phyloP scores from a whole-genome alignment of 2,329 filamentous ascomycete genomes.

The Talaromyces sp. region DNA sequence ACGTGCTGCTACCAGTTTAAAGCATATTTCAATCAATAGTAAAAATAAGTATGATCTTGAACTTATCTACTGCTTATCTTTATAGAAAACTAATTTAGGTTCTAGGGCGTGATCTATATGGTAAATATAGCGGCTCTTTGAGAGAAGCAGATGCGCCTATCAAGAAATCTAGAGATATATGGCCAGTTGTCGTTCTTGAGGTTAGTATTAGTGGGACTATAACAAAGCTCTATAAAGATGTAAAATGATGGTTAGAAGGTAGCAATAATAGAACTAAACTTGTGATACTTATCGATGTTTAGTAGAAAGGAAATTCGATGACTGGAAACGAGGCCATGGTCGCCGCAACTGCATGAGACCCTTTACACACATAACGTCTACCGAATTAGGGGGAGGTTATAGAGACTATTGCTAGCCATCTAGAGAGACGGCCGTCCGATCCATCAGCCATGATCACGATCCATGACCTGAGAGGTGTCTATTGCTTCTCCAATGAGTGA shows the following conservation, averaged over 20 bases:
- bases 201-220: background rate
- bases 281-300: slow-evolving; percentile 10
- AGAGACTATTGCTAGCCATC: no score
- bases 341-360: no score
- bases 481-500: no score
- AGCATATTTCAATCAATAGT: background rate
- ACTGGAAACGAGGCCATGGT: no score
- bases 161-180: background rate
- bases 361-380: no score
- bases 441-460: no score
- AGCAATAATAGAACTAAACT: background rate
- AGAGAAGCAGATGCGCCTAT: slow-evolving; percentile 12
- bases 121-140: background rate
- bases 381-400: no score
- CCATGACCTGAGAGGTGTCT: no score
- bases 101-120: background rate
- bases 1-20: background rate
- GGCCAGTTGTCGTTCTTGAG: slow-evolving; percentile 10
- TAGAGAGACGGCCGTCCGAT: no score
- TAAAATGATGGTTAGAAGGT: background rate
- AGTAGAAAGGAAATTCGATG: background rate
- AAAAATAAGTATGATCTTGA: slow-evolving; percentile 11
- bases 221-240: background rate
- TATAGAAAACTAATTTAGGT: background rate
- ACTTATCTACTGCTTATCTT: background rate